Percentiles rank a stretch among this genome's conserved stretches.
Conservation (phyloP, 2,329 filamentous ascomycete species). For the Alternaria dauci region DNA sequence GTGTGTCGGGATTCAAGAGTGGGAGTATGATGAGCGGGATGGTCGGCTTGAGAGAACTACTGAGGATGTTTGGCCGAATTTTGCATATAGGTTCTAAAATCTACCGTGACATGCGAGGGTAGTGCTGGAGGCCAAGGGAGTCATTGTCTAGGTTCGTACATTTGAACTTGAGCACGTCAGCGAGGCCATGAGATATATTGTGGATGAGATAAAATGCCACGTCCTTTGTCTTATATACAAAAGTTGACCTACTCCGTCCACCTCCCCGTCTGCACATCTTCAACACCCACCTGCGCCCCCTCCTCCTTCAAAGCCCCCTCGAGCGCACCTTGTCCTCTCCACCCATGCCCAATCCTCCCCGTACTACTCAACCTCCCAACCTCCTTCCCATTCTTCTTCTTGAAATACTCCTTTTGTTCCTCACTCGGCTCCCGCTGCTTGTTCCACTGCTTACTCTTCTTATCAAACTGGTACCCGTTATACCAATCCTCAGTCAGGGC, state of each 20-base stretch:
- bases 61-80: neutral
- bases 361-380: conserved; percentile 2
- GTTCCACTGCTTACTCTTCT: conserved; percentile 39
- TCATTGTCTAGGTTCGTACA: neutral
- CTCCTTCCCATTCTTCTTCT: conserved; percentile 6
- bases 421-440: neutral
- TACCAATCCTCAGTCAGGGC: conserved; percentile 59
- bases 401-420: neutral
- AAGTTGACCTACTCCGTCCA: neutral
- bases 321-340: conserved; percentile 2
- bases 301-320: neutral
- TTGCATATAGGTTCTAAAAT: neutral
- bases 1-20: neutral
- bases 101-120: no score
- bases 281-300: neutral
- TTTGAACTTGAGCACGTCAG: neutral
- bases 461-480: conserved; percentile 54
- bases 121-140: neutral
- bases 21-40: neutral
- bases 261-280: neutral
- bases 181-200: neutral
- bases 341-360: conserved; percentile 2
- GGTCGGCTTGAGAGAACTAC: neutral
- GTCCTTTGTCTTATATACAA: neutral
- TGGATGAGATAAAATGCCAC: neutral